Evolutionary conservation across 345 rosid species (phyloP), one percentile per base, ranked within the genome.

Genomic region (Mallotus nudiflorus): DNA sequence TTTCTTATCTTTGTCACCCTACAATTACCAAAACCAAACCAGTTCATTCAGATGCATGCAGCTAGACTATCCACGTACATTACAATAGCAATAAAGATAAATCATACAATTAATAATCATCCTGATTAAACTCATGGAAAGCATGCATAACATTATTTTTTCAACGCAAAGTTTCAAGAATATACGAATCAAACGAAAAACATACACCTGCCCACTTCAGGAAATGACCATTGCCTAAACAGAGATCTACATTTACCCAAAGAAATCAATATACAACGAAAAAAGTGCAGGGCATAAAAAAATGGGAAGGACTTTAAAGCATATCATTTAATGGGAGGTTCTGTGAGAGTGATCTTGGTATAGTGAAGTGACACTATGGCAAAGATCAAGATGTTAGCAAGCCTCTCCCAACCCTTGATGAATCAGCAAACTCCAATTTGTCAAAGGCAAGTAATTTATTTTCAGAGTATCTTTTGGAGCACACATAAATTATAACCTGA

Each of bases 1-100:
- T 77, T 80, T 85, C 86, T 80, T 81, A 27, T 88, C 92, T 74
- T 88, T 91, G 71, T 85, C 91, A 33, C 82, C 91, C 96, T 90
- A 59, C 77, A 74, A 67, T 64, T 55, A 68, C 39, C 54, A 58
- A 67, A 14, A 75, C 46, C 53, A 13, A 59, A 25, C 20, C 45
- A 70, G 31, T 24, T 40, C 12, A 28, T 50, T 16, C 31, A 27
- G 44, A 62, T 16, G 9, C 46, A 9, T 42, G 46, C 9, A 42
- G 46, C 46, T 45, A 19, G 39, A 33, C 37, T 48, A 18, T 22
- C 56, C 22, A 31, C 2, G 25, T 40, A 68, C 44, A 58, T 24
- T 28, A 33, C 66, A 69, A 58, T 59, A 3, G 5, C 19, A n/a
- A 28, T 57, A 60, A 54, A 57, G 65, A 45, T 29, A 7, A 51